phyloP scores from a whole-genome alignment of 345 rosid genomes.

The Rubroshorea leprosula region DNA sequence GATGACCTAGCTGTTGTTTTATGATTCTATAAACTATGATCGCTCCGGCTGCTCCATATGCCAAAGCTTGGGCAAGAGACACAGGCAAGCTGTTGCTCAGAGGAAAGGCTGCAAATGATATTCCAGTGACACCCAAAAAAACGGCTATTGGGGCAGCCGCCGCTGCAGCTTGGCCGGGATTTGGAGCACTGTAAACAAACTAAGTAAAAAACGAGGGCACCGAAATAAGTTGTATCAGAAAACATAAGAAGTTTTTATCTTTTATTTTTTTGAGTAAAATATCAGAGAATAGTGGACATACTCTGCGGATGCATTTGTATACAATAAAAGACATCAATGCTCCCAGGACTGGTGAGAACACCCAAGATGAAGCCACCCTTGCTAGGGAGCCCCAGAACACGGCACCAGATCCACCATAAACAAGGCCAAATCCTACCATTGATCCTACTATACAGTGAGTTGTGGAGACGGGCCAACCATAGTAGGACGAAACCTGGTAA shows the following conservation, averaged over 20 bases:
- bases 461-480: slow-evolving; percentile 95
- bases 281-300: slow-evolving; percentile 32
- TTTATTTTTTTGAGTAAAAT: background rate
- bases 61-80: slow-evolving; percentile 68
- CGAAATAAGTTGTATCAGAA: slow-evolving; percentile 7
- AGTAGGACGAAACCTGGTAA: slow-evolving; percentile 76
- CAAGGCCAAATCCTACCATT: slow-evolving; percentile 96
- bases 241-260: background rate
- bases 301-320: slow-evolving; percentile 95
- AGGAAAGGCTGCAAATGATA: slow-evolving; percentile 88
- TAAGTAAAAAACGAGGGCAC: slow-evolving; percentile 22
- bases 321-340: slow-evolving; percentile 80
- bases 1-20: slow-evolving; percentile 79
- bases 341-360: slow-evolving; percentile 84
- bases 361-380: slow-evolving; percentile 90
- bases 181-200: slow-evolving; percentile 96
- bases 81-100: slow-evolving; percentile 54
- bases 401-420: slow-evolving; percentile 87
- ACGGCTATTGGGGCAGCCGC: slow-evolving; percentile 79
- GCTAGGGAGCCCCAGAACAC: slow-evolving; percentile 97
- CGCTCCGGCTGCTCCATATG: slow-evolving; percentile 81
- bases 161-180: slow-evolving; percentile 93
- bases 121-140: slow-evolving; percentile 70
- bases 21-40: slow-evolving; percentile 58
- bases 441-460: slow-evolving; percentile 96